phyloP scores from a whole-genome alignment of 306 rosid genomes.

The Nissolia schottii region DNA sequence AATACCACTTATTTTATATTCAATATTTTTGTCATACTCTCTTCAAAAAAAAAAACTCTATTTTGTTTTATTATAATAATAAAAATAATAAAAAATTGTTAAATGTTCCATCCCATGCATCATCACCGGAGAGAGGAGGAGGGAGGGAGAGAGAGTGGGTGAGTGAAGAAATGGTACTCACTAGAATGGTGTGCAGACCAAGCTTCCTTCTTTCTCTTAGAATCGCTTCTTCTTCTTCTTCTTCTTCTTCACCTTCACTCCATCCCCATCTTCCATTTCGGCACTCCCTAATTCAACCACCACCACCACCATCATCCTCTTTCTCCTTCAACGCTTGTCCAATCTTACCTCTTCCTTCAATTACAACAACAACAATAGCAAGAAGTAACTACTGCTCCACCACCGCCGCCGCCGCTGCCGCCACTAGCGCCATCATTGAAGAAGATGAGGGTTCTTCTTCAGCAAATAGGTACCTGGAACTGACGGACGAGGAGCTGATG shows the following conservation, averaged over 20 bases:
- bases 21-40: too few relatives aligned
- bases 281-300: too few relatives aligned
- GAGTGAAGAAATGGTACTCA: not conserved
- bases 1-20: too few relatives aligned
- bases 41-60: too few relatives aligned
- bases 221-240: not conserved
- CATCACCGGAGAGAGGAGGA: not conserved
- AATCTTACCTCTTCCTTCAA: not conserved
- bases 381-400: not conserved
- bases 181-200: conserved; percentile 19
- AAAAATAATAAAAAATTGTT: too few relatives aligned
- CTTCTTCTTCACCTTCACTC: not conserved
- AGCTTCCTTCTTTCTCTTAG: not conserved
- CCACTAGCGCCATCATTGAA: not conserved
- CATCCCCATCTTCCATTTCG: not conserved
- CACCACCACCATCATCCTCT: not conserved
- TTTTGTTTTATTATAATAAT: too few relatives aligned
- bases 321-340: not conserved
- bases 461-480: conserved; percentile 49
- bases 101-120: too few relatives aligned
- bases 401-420: not conserved
- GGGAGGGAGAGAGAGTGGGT: too few relatives aligned
- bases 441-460: not conserved
- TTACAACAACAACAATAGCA: not conserved
- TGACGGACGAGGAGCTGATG: conserved; percentile 71